Percentiles rank a stretch among this genome's conserved stretches.
Conservation (phyloP, 805 yeast species). For the Wickerhamiella azymoides region DNA sequence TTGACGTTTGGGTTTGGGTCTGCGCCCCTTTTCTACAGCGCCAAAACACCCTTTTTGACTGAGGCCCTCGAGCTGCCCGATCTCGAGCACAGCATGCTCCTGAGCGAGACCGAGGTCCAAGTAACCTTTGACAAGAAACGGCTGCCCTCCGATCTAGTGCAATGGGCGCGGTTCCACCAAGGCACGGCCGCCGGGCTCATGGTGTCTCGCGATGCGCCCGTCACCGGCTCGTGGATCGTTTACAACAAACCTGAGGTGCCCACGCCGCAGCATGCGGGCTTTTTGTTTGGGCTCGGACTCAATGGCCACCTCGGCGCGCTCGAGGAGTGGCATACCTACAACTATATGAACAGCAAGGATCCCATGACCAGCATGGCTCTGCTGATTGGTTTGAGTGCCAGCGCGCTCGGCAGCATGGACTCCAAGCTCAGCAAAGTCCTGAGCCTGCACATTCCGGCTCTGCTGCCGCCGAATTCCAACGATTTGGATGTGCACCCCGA, state of each 20-base stretch:
- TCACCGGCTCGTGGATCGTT: constrained; percentile 83
- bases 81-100: constrained; percentile 50
- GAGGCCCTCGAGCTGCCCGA: constrained; percentile 73
- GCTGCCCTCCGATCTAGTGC: constrained; percentile 35
- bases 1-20: constrained; percentile 66
- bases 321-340: constrained; percentile 95
- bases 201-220: constrained; percentile 55
- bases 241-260: constrained; percentile 19
- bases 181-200: constrained; percentile 82
- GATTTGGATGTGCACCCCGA: constrained; percentile 70
- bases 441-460: constrained; percentile 83
- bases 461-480: constrained; percentile 81
- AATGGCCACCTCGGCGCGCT: constrained; percentile 72
- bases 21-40: constrained; percentile 55
- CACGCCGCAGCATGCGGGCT: constrained; percentile 85
- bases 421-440: constrained; percentile 76
- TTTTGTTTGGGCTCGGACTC: constrained; percentile 78
- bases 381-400: constrained; percentile 84
- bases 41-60: constrained; percentile 64
- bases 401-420: constrained; percentile 71
- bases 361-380: constrained; percentile 74
- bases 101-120: constrained; percentile 54
- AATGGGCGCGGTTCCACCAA: constrained; percentile 86
- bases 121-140: constrained; percentile 44
- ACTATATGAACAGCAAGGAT: constrained; percentile 82